Conservation (phyloP, 2,329 filamentous ascomycete species). For the Fusarium clavum region DNA sequence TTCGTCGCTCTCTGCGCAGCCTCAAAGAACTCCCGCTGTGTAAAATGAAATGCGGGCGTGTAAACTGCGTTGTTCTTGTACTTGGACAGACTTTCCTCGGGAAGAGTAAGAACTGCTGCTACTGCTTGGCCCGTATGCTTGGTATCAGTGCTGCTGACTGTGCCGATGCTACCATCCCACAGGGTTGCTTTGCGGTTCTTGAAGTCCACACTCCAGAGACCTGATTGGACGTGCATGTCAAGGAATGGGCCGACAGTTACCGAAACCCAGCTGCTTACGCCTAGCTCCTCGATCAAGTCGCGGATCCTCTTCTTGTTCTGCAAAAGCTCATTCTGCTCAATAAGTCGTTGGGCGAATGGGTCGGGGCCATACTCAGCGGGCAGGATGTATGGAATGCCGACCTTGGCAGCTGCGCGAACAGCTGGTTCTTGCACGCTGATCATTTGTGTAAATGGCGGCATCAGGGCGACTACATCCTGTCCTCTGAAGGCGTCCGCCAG, state of each 20-base stretch:
- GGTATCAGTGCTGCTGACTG: conserved; percentile 4
- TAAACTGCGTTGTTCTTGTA: conserved; percentile 29
- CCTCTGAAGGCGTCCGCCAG: conserved; percentile 4
- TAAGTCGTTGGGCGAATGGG: conserved; percentile 8
- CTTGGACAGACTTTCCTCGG: not conserved
- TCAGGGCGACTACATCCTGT: conserved; percentile 20
- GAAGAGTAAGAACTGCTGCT: conserved; percentile 11
- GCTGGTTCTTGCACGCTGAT: conserved; percentile 22
- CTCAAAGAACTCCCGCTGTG: conserved; percentile 18
- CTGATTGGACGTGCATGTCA: conserved; percentile 13
- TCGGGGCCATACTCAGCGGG: conserved; percentile 27
- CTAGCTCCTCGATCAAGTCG: conserved; percentile 19
- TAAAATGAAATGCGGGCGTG: not conserved
- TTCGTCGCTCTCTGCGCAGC: conserved; percentile 8
- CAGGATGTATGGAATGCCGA: not conserved
- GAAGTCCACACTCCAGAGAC: conserved; percentile 21
- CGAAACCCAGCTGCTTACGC: conserved; percentile 28
- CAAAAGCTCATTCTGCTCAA: conserved; percentile 21
- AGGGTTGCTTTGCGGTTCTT: conserved; percentile 15
- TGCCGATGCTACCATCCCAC: not conserved
- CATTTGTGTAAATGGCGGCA: conserved; percentile 22
- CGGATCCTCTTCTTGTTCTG: conserved; percentile 19
- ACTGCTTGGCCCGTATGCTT: conserved; percentile 6
- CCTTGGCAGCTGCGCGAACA: conserved; percentile 19
- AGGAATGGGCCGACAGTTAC: conserved; percentile 20